Base-by-base conservation (phyloP, 1,284 basidiomycete genomes). In the Cutaneotrichosporon cutaneum region DNA sequence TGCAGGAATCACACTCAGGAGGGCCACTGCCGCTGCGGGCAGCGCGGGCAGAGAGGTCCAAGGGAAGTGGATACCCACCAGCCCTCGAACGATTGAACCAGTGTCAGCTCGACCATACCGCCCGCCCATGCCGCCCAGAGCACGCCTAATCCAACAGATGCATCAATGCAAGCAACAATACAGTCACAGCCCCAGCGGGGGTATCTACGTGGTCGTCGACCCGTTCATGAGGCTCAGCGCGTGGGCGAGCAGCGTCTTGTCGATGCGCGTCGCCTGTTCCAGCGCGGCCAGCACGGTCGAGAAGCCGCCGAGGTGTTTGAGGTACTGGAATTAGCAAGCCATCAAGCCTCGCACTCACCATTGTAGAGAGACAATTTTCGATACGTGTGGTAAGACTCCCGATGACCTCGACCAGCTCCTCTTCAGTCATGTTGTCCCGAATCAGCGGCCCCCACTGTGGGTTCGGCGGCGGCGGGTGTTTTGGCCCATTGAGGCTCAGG, bases 331-430 rank as follows among this genome's bases (percentile, higher is more conserved):
- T 53, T 21, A 50, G 32, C 45, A 7, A 53, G 14, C 5, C 50
- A 5, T 14, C 36, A 7, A 16, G 18, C 13, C 6, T 53, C 68
- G 55, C 30, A 71, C 77, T 71, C 61, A 79, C 77, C 66, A 94
- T 78, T 32, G 85, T 82, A 16, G 85, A 82, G 30, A 89, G 79
- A n/a, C 88, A 85, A 73, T 94, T 94, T 74, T 93, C 89, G 56
- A 94, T 87, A 42, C 93, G 84, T 16, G 87, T 81, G 21, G 88
- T 83, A 45, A 94, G 74, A 3, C 86, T 88, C 68, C 93, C 90
- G 39, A 97, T 82, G 11, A 92, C 80, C 54, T 85, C 81, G 72
- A 87, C 84, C 54, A 95, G 80, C 68, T 95, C 90, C 44, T 85
- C 81, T 70, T 94, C 92, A 18, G 85, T 84, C 66, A 89, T 86